Evolutionary conservation across 768 basidiomycete genomes (phyloP), one percentile per base, ranked within the genome.

Genomic region (Saitozyma podzolica): DNA sequence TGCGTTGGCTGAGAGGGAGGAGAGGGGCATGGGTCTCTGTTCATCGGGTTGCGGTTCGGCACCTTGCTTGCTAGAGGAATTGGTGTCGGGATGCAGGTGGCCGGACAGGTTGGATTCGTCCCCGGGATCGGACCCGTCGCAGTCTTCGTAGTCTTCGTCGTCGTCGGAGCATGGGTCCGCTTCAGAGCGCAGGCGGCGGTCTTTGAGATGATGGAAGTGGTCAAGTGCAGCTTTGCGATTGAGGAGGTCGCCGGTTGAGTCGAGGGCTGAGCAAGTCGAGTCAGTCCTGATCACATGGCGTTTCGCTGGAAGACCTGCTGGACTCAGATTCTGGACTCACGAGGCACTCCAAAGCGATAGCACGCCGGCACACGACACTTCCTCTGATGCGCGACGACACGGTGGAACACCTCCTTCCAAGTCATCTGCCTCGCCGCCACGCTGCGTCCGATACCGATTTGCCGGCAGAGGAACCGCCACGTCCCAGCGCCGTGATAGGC

Each of bases 341-440:
- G 49, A 51, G 58, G 58, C 8, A 59, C 49, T 11, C 50, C 58
- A 51, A 41, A 52, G 39, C 50, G 49, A 47, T 48, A 56, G 40
- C 56, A 56, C 9, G 14, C n/a, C 29, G 56, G 56, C 56, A 56
- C 10, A 9, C 16, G 45, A 39, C 56, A 56, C 45, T n/a, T 37
- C 43, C 10, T n/a, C 56, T 47, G 19, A 19, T 56, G 56, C 17
- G 19, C 29, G 8, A 56, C 56, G 5, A 48, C 56, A 42, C 49
- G 43, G 10, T 47, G 14, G 29, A 59, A 49, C 6, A 59, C 58
- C 19, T 16, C 37, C 40, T 42, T 50, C 58, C 58, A 59, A 7
- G 10, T 50, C 17, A 16, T 51, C 13, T 17, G 14, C 16, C 29
- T 47, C 43, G 20, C 43, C 42, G 11, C 19, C 10, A 14, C 39